Base-by-base conservation (phyloP, 208 protist species). In the Trypanosoma vivax region DNA sequence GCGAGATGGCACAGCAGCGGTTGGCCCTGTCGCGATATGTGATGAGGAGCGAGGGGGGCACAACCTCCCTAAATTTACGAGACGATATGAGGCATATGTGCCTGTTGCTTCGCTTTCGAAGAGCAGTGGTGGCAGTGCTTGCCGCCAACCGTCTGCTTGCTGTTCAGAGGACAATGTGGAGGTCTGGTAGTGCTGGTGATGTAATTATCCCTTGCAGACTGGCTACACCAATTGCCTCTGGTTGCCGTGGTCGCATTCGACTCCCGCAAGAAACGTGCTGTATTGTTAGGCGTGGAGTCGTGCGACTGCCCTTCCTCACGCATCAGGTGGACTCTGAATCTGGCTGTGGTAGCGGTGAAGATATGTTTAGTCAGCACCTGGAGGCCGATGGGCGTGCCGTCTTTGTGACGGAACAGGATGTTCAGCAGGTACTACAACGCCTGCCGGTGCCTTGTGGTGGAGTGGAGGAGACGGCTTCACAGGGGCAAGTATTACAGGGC, bases 1-100 rank as follows among this genome's bases (percentile, higher is more conserved):
- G 57, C 5, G 76, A 83, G 38, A 67, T 79, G 50, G 19, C 65
- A 27, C 64, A 73, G 45, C 70, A 83, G 37, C 70, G 76, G 13
- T 53, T 28, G 28, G 76, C 76, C 2, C 37, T 82, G 7, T 33
- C 37, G n/a, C 67, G 45, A n/a, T 65, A 65, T 18, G 35, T 68
- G 30, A 39, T 65, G 18, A 30, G 27, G 3, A 54, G 51, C 34
- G 63, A 70, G 30, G 35, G 39, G 1, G 46, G 35, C 16, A 50
- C 48, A 29, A 46, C 42, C 10, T 9, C 54, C n/a, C 50, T 56
- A 14, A 68, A 38, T 42, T 13, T 13, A 3, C 50, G 46, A 29
- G 28, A 19, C 6, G 46, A 47, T 34, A 42, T 18, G 2, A n/a
- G n/a, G 2, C 9, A 5, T 5, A 16, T 6, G 19, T 49, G 21